Evolutionary conservation across 345 rosid genomes (phyloP).

Genomic region (Gossypium longicalyx): DNA sequence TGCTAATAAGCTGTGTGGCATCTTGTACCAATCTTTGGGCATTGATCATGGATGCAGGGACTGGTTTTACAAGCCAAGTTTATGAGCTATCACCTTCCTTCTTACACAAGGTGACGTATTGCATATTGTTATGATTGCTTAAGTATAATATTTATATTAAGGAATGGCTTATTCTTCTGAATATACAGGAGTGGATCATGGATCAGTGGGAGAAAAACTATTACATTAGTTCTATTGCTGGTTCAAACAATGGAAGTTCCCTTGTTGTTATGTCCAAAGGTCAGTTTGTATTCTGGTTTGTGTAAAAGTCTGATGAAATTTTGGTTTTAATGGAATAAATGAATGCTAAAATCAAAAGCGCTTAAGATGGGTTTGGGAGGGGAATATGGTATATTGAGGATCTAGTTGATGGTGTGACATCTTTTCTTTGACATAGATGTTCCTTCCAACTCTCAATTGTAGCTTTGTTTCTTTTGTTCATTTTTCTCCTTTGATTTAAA

Average conservation of each 20-base stretch:
- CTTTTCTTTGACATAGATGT: not conserved
- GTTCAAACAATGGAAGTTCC: slow-evolving; percentile 84
- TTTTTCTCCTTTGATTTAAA: not conserved
- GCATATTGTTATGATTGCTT: not conserved
- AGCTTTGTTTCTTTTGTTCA: not conserved
- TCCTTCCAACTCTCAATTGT: not conserved
- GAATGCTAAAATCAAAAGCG: not conserved
- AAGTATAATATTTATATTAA: not conserved
- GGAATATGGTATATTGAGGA: not conserved
- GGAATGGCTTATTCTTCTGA: slow-evolving; percentile 3
- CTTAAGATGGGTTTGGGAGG: not conserved
- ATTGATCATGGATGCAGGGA: slow-evolving; percentile 50
- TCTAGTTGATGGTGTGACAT: not conserved
- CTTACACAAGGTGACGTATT: slow-evolving; percentile 63
- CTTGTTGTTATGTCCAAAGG: slow-evolving; percentile 99
- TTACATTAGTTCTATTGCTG: slow-evolving; percentile 92
- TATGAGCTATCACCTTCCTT: slow-evolving; percentile 78
- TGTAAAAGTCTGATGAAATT: not conserved
- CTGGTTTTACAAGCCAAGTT: slow-evolving; percentile 64
- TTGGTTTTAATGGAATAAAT: not conserved
- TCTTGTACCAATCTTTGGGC: slow-evolving; percentile 97
- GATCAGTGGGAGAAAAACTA: slow-evolving; percentile 97
- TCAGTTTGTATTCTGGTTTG: slow-evolving; percentile 22
- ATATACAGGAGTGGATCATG: slow-evolving; percentile 94
- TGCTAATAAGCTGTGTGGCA: slow-evolving; percentile 84